These are phyloP conservation scores for Phaeosphaeriaceae sp. DNA, from an alignment of 2,329 filamentous ascomycete species.

Conservation along the genomic window DNA sequence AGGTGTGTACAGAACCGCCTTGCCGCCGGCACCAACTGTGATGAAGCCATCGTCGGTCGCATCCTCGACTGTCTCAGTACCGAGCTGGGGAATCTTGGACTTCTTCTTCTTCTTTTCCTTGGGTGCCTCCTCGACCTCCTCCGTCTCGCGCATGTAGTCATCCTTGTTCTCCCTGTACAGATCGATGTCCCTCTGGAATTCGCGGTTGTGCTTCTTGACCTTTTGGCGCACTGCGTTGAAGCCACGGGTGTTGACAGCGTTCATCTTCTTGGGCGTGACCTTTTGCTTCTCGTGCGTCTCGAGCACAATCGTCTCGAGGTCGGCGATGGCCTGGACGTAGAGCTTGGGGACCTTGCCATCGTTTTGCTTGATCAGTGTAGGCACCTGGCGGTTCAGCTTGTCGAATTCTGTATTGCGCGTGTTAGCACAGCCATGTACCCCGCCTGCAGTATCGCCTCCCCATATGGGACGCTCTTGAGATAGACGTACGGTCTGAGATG, in stretches of 20 bases:
- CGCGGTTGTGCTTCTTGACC: conserved; percentile 98
- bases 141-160: conserved; percentile 83
- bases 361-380: conserved; percentile 59
- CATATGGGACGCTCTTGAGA: neutral
- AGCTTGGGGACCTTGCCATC: conserved; percentile 83
- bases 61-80: conserved; percentile 58
- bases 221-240: conserved; percentile 97
- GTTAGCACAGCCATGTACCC: conserved; percentile 26
- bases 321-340: conserved; percentile 91
- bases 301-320: conserved; percentile 92
- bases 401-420: conserved; percentile 74
- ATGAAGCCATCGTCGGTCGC: conserved; percentile 87
- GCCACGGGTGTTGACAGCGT: conserved; percentile 90
- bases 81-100: conserved; percentile 60
- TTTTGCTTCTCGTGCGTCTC: conserved; percentile 96
- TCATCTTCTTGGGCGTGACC: conserved; percentile 97
- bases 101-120: conserved; percentile 44
- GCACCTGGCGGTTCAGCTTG: conserved; percentile 87
- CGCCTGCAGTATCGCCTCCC: conserved; percentile 4
- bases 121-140: conserved; percentile 74
- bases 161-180: conserved; percentile 86
- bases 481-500: conserved; percentile 78
- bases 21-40: conserved; percentile 87
- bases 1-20: conserved; percentile 88
- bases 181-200: conserved; percentile 87